Evolutionary conservation across 352 stramenopile species (phyloP).

Genomic region (Pythium oligandrum): DNA sequence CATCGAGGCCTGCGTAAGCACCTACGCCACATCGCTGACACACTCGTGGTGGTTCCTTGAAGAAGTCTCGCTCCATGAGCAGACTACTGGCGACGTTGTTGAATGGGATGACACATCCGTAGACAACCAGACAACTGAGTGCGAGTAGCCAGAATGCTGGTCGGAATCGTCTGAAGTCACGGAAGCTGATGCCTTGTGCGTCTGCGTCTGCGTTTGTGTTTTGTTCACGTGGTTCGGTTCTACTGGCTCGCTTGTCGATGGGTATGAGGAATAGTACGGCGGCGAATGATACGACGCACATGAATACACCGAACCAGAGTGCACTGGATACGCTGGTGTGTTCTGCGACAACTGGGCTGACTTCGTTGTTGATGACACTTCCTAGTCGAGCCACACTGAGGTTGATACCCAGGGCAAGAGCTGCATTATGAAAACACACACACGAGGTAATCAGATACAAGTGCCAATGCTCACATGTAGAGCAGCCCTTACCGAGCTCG

Average conservation of each 20-base stretch:
- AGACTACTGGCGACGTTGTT: conserved; percentile 92
- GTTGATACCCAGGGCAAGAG: conserved; percentile 90
- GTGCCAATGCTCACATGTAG: neutral
- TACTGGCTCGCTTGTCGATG: conserved; percentile 71
- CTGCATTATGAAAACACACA: conserved; percentile 17
- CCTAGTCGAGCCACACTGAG: conserved; percentile 88
- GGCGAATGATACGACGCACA: conserved; percentile 71
- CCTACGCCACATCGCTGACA: conserved; percentile 58
- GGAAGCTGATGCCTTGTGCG: conserved; percentile 56
- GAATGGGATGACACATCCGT: conserved; percentile 92
- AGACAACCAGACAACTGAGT: conserved; percentile 90
- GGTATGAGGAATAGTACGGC: conserved; percentile 71
- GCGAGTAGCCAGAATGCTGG: conserved; percentile 88
- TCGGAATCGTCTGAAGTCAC: conserved; percentile 73
- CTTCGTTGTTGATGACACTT: conserved; percentile 91
- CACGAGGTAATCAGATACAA: neutral
- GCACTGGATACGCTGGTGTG: conserved; percentile 55
- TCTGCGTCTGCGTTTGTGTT: conserved; percentile 17
- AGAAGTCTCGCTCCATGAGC: conserved; percentile 90
- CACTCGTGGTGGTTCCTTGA: conserved; percentile 46
- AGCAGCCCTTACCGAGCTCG: conserved; percentile 52
- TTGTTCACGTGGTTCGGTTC: conserved; percentile 3
- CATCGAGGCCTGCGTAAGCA: conserved; percentile 38
- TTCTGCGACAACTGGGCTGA: conserved; percentile 79
- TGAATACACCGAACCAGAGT: conserved; percentile 83